Percentiles rank a stretch among this genome's conserved stretches.
phyloP scores from a whole-genome alignment of 257 asterid species.

The Solanum chaucha region DNA sequence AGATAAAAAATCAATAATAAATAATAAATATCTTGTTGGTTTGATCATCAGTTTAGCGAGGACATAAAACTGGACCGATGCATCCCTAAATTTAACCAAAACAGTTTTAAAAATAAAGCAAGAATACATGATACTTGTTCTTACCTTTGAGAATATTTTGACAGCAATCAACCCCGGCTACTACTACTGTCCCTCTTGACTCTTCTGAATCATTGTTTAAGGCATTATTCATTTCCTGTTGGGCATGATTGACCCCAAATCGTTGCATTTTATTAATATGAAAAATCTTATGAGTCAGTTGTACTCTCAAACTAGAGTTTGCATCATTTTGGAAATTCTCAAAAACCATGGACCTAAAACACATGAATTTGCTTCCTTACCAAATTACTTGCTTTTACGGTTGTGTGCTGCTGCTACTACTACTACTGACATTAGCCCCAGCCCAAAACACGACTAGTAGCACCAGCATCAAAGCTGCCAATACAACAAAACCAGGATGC shows the following conservation, averaged over 20 bases:
- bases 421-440: background rate
- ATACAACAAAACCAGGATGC: conserved; percentile 26
- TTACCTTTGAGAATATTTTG: no score
- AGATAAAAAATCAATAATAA: no score
- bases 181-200: no score
- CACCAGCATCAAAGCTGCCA: background rate
- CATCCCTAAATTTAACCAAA: no score
- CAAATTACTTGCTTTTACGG: background rate
- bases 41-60: no score
- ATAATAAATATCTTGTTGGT: no score
- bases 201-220: no score
- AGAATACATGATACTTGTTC: no score
- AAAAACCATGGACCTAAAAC: background rate
- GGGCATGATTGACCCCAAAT: background rate
- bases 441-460: background rate
- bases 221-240: no score
- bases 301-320: background rate
- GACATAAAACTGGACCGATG: no score
- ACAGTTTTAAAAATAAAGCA: no score
- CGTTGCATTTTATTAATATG: background rate
- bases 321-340: background rate
- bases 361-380: background rate
- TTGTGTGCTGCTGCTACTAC: background rate
- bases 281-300: background rate
- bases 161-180: no score